A percentile compares a stretch with the other conserved stretches of the same genome.
phyloP scores from a whole-genome alignment of 2,329 filamentous ascomycete species.

The Beauveria caledonica region DNA sequence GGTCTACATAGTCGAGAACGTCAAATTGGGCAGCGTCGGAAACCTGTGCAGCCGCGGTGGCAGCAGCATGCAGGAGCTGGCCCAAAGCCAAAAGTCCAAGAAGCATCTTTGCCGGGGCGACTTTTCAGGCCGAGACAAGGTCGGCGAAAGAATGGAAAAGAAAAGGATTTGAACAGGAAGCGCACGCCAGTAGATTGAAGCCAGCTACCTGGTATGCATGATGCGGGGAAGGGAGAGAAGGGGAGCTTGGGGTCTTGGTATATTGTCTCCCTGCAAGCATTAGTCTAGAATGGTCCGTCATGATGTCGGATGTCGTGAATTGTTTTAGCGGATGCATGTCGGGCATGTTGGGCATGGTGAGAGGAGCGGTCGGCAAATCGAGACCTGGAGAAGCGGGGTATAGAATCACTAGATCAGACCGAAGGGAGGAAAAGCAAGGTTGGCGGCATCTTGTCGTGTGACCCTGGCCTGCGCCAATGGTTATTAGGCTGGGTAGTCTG shows the following conservation, averaged over 20 bases:
- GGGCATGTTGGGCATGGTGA: not conserved
- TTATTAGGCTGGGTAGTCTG: not conserved
- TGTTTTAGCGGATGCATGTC: not conserved
- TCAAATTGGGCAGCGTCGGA: constrained; percentile 8
- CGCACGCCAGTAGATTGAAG: not conserved
- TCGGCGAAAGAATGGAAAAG: not conserved
- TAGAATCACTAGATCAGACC: not conserved
- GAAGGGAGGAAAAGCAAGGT: not conserved
- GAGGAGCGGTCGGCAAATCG: constrained; percentile 1
- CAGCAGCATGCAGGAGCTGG: not conserved
- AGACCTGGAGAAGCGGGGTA: not conserved
- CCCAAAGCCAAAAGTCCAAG: not conserved
- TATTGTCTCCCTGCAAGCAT: not conserved
- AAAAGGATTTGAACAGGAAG: not conserved
- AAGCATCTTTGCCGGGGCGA: not conserved
- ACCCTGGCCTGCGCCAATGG: not conserved
- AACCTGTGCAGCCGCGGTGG: not conserved
- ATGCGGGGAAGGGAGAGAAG: not conserved
- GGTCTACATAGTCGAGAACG: constrained; percentile 18
- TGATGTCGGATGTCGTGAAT: constrained; percentile 8
- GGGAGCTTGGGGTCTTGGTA: not conserved
- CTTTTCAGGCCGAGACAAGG: not conserved
- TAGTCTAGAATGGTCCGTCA: not conserved
- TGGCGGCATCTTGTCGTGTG: not conserved
- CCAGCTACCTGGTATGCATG: not conserved